phyloP scores from a whole-genome alignment of 2,329 filamentous ascomycete species.

The Coniella vitis region DNA sequence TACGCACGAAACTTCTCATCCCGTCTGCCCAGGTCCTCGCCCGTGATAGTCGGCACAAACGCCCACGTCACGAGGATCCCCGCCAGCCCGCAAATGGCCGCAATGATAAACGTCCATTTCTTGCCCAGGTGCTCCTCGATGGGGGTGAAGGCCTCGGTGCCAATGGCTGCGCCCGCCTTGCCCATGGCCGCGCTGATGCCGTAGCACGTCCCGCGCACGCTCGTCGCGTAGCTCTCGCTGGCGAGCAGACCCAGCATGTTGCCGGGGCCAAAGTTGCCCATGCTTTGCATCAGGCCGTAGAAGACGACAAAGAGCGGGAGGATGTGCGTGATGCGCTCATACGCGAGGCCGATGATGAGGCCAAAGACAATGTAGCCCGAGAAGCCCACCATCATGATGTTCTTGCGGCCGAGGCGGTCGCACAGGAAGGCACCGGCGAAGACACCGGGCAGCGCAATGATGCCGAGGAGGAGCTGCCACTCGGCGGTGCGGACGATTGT shows the following conservation, averaged over 20 bases:
- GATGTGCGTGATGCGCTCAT: constrained; percentile 35
- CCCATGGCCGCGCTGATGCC: constrained; percentile 40
- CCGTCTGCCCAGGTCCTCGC: neutral
- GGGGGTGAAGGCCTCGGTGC: constrained; percentile 43
- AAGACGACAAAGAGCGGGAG: constrained; percentile 45
- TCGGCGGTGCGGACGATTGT: constrained; percentile 34
- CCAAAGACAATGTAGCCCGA: constrained; percentile 37
- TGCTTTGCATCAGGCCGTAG: constrained; percentile 41
- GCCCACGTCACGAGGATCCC: neutral
- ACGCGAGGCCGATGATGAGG: constrained; percentile 42
- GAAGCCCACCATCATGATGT: constrained; percentile 46
- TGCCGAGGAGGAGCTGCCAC: constrained; percentile 39
- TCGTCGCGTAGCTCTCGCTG: constrained; percentile 43
- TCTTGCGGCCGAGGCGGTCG: constrained; percentile 41
- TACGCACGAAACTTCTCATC: neutral
- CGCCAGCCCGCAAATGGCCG: neutral
- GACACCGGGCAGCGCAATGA: constrained; percentile 18
- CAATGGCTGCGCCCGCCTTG: constrained; percentile 44
- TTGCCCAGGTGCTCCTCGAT: constrained; percentile 34
- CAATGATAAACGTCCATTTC: neutral
- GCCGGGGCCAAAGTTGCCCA: constrained; percentile 45
- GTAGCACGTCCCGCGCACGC: constrained; percentile 41
- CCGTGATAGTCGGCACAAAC: neutral
- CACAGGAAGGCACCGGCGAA: constrained; percentile 40
- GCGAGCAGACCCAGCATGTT: constrained; percentile 33